These are phyloP conservation scores for Cyamopsis tetragonoloba DNA, from an alignment of 306 rosid species.

Conservation along the genomic window DNA sequence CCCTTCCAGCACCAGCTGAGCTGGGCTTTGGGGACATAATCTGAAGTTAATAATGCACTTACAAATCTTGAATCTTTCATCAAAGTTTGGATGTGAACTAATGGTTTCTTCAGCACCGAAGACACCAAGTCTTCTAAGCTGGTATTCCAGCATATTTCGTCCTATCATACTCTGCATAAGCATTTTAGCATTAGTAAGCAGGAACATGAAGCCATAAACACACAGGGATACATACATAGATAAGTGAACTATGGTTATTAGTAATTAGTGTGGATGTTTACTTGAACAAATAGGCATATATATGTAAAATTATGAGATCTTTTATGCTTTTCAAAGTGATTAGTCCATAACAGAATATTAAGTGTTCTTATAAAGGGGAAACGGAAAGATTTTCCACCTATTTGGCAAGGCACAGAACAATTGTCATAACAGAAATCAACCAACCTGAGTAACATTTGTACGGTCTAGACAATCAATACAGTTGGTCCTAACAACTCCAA, in stretches of 20 bases:
- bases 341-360: not conserved
- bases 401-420: conserved; percentile 11
- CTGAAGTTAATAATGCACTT: conserved; percentile 36
- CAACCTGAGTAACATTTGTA: conserved; percentile 95
- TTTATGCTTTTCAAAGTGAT: not conserved
- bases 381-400: conserved; percentile 4
- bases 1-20: too few relatives aligned
- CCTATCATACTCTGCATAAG: conserved; percentile 92
- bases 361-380: not conserved
- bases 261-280: not conserved
- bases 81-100: conserved; percentile 86
- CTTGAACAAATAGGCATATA: not conserved
- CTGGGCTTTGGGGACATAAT: too few relatives aligned
- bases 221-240: not conserved
- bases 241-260: conserved; percentile 1
- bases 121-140: conserved; percentile 90
- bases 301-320: not conserved
- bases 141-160: conserved; percentile 79
- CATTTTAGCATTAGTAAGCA: conserved; percentile 18
- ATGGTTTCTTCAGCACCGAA: conserved; percentile 96
- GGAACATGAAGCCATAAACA: conserved; percentile 19
- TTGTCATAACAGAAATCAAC: conserved; percentile 19
- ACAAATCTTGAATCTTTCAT: conserved; percentile 76
- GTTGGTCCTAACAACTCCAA: conserved; percentile 87
- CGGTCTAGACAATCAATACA: conserved; percentile 98